Conservation (phyloP, 768 basidiomycete genomes). For the Serpula lacrymans region DNA sequence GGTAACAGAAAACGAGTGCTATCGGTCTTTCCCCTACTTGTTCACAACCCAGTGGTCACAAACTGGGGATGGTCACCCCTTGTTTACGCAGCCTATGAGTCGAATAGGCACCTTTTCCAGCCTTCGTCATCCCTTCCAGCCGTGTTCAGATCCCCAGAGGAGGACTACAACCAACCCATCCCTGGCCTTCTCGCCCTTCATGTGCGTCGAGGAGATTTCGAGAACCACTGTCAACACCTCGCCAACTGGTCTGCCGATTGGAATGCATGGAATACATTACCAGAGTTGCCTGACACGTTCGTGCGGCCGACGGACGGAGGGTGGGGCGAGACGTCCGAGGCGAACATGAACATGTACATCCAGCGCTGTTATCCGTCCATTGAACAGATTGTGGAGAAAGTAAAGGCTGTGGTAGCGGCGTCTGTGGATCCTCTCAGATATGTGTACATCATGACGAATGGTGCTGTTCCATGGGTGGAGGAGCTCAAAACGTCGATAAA, state of each 20-base stretch:
- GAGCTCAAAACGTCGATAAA: slow-evolving; percentile 33
- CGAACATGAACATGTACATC: slow-evolving; percentile 25
- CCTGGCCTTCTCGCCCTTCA: slow-evolving; percentile 44
- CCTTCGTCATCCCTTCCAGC: slow-evolving; percentile 1
- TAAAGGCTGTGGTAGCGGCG: slow-evolving; percentile 28
- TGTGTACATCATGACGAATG: slow-evolving; percentile 50
- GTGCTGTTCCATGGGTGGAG: slow-evolving; percentile 33
- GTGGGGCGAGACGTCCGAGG: slow-evolving; percentile 15
- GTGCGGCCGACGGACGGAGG: slow-evolving; percentile 23
- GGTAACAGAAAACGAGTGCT: slow-evolving; percentile 30
- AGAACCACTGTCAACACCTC: slow-evolving; percentile 39
- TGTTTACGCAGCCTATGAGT: slow-evolving; percentile 26
- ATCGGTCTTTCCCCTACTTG: slow-evolving; percentile 31
- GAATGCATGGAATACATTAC: slow-evolving; percentile 44
- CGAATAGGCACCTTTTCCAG: slow-evolving; percentile 27
- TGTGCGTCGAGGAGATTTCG: slow-evolving; percentile 48
- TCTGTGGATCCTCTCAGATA: slow-evolving; percentile 23
- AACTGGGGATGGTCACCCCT: slow-evolving; percentile 38
- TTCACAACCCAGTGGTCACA: slow-evolving; percentile 29
- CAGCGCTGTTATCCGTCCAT: slow-evolving; percentile 40
- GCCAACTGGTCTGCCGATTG: slow-evolving; percentile 30
- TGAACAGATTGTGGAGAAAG: slow-evolving; percentile 37
- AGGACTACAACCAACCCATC: slow-evolving; percentile 19
- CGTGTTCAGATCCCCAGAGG: slow-evolving; percentile 2
- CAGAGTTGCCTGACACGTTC: slow-evolving; percentile 36